Evolutionary conservation across 441 rosid species (phyloP).

Genomic region (Eruca vesicaria): DNA sequence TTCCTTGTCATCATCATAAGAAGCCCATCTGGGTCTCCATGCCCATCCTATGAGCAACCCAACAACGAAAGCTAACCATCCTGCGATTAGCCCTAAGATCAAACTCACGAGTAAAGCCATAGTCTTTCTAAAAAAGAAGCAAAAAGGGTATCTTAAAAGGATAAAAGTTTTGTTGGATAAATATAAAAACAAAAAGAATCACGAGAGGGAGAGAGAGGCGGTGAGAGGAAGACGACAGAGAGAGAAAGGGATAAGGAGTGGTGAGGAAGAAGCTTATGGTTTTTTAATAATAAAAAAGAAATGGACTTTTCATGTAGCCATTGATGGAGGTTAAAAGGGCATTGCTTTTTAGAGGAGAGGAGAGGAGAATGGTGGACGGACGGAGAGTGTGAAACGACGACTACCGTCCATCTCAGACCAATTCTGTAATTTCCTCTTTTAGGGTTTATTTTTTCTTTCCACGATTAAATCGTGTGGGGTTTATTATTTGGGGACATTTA

Average conservation of each 20-base stretch:
- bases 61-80: constrained; percentile 55
- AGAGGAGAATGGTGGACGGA: constrained; percentile 27
- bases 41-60: constrained; percentile 66
- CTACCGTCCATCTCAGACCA: constrained; percentile 38
- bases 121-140: not conserved
- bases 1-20: not conserved
- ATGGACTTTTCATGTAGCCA: constrained; percentile 3
- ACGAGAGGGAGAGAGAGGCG: constrained; percentile 27
- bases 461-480: constrained; percentile 1
- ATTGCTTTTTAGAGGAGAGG: constrained; percentile 14
- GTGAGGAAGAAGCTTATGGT: constrained; percentile 13
- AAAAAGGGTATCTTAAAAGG: constrained; percentile 4
- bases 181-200: not conserved
- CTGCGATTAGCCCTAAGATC: constrained; percentile 33
- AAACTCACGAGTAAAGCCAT: constrained; percentile 40
- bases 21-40: constrained; percentile 75
- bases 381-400: constrained; percentile 34
- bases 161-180: constrained; percentile 12
- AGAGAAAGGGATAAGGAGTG: constrained; percentile 28
- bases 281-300: not conserved
- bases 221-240: constrained; percentile 37
- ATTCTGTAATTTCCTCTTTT: not conserved
- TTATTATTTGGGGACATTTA: no score
- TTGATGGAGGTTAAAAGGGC: constrained; percentile 25
- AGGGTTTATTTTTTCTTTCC: constrained; percentile 23